Evolutionary conservation across 139 green algal species (phyloP).

Genomic region (Chlamydomonas asymmetrica): DNA sequence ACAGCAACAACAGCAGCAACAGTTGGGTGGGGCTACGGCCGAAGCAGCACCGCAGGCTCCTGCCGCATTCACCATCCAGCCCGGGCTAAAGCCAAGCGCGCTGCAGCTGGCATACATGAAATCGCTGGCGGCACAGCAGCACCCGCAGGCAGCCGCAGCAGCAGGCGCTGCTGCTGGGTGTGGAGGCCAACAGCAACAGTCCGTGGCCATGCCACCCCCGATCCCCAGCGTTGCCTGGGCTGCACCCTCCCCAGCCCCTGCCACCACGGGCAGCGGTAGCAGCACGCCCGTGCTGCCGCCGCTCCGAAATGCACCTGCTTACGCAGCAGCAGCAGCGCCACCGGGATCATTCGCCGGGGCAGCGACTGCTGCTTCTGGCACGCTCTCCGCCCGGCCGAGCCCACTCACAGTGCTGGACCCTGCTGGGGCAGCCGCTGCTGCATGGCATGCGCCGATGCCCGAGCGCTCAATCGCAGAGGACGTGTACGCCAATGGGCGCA

Average conservation of each 20-base stretch:
- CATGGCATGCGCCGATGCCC: too few relatives aligned
- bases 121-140: neutral
- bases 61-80: neutral
- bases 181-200: too few relatives aligned
- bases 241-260: too few relatives aligned
- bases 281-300: neutral
- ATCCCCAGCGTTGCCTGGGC: too few relatives aligned
- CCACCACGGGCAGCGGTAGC: conserved; percentile 9
- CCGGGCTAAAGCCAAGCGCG: too few relatives aligned
- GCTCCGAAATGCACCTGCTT: neutral
- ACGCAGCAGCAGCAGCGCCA: neutral
- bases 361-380: neutral
- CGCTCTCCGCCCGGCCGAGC: neutral
- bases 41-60: neutral
- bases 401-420: neutral
- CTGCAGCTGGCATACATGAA: neutral
- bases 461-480: too few relatives aligned
- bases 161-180: neutral
- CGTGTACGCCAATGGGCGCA: neutral
- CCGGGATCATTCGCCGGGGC: too few relatives aligned
- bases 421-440: neutral
- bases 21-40: neutral
- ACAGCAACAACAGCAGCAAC: conserved; percentile 5
- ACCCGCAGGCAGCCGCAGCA: neutral
- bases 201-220: too few relatives aligned